These are phyloP conservation scores for Zygosaccharomyces rouxii DNA, from an alignment of 805 yeast genomes.

Conservation along the genomic window DNA sequence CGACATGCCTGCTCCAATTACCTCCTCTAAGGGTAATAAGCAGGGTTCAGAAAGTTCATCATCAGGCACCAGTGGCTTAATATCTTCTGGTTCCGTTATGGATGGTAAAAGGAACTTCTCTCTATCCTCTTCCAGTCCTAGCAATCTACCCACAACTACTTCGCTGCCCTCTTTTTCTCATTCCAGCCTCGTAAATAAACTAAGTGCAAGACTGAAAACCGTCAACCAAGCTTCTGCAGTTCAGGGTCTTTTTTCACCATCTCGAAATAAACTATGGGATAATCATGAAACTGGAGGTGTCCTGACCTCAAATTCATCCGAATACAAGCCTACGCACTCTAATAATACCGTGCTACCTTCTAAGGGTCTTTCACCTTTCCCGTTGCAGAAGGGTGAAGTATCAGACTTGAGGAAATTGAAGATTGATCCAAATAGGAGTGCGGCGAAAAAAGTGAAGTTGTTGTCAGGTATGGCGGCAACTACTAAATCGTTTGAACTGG, in stretches of 20 bases:
- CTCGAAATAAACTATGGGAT: constrained; percentile 16
- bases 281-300: constrained; percentile 6
- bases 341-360: constrained; percentile 4
- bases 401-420: constrained; percentile 36
- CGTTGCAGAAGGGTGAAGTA: constrained; percentile 18
- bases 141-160: constrained; percentile 15
- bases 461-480: constrained; percentile 27
- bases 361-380: constrained; percentile 8
- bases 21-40: constrained; percentile 28
- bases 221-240: constrained; percentile 30
- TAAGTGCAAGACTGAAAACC: constrained; percentile 35
- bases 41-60: constrained; percentile 7
- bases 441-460: constrained; percentile 40
- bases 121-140: constrained; percentile 20
- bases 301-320: background rate
- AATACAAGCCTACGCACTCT: background rate
- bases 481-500: constrained; percentile 16
- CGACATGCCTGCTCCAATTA: constrained; percentile 39
- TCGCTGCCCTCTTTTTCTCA: constrained; percentile 15
- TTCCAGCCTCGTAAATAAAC: constrained; percentile 35
- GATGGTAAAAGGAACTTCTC: constrained; percentile 18
- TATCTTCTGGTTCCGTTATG: constrained; percentile 9
- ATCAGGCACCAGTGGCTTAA: constrained; percentile 21
- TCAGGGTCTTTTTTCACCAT: constrained; percentile 38
- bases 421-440: constrained; percentile 41